These are phyloP conservation scores for Delphinella strobiligena DNA, from an alignment of 2,329 filamentous ascomycete species.

Conservation along the genomic window DNA sequence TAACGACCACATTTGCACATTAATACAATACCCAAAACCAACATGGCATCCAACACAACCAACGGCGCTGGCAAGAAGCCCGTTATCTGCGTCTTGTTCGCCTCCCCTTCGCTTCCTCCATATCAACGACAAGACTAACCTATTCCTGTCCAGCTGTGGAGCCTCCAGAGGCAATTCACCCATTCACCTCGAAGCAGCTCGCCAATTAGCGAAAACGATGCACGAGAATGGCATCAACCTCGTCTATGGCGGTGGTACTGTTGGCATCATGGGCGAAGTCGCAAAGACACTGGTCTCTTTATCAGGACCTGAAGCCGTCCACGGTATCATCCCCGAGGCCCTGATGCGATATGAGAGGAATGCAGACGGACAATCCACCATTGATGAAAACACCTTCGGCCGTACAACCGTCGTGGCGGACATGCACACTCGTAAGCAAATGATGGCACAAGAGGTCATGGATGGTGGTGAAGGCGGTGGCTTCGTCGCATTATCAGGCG, in stretches of 20 bases:
- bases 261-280: constrained; percentile 90
- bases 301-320: constrained; percentile 67
- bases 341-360: constrained; percentile 67
- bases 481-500: constrained; percentile 79
- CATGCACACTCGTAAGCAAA: constrained; percentile 91
- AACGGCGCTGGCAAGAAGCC: constrained; percentile 23
- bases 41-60: constrained; percentile 10
- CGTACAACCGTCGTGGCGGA: constrained; percentile 79
- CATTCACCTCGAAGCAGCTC: constrained; percentile 66
- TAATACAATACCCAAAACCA: constrained; percentile 1
- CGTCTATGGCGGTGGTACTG: constrained; percentile 90
- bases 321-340: constrained; percentile 85
- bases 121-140: constrained; percentile 9
- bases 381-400: constrained; percentile 59
- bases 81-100: constrained; percentile 79
- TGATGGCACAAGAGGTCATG: constrained; percentile 85
- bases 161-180: constrained; percentile 62
- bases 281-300: constrained; percentile 76
- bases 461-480: constrained; percentile 70
- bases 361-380: constrained; percentile 36
- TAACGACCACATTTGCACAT: constrained; percentile 1
- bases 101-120: constrained; percentile 7
- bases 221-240: constrained; percentile 67
- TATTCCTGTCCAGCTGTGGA: constrained; percentile 55
- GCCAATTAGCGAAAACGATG: constrained; percentile 59